Conservation (phyloP, 805 yeast species). For the Kluyveromyces aestuarii region DNA sequence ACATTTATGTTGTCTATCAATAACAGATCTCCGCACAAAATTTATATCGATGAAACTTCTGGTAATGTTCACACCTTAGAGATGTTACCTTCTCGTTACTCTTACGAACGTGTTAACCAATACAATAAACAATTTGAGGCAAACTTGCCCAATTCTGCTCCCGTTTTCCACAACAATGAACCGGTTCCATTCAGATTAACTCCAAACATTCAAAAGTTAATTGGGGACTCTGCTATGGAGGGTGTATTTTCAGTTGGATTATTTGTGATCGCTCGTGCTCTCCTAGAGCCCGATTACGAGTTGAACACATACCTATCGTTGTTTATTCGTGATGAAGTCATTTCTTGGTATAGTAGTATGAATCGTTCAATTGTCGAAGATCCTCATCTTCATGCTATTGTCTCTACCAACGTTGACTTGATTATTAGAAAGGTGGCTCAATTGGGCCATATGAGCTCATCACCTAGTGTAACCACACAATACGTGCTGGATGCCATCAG, state of each 20-base stretch:
- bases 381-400: slow-evolving; percentile 77
- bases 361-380: slow-evolving; percentile 80
- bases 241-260: slow-evolving; percentile 83
- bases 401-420: slow-evolving; percentile 76
- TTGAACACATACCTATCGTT: slow-evolving; percentile 85
- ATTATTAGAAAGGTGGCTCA: slow-evolving; percentile 72
- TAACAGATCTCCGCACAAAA: slow-evolving; percentile 88
- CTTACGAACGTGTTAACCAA: slow-evolving; percentile 35
- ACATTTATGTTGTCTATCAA: slow-evolving; percentile 93
- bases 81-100: slow-evolving; percentile 84
- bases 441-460: slow-evolving; percentile 53
- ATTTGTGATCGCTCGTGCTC: slow-evolving; percentile 76
- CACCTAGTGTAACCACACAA: slow-evolving; percentile 68
- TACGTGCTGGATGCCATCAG: slow-evolving; percentile 83
- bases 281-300: slow-evolving; percentile 87
- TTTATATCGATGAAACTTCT: slow-evolving; percentile 67
- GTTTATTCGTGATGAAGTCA: slow-evolving; percentile 91
- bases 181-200: slow-evolving; percentile 94
- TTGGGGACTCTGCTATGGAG: slow-evolving; percentile 90
- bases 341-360: slow-evolving; percentile 86
- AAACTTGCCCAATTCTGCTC: slow-evolving; percentile 40
- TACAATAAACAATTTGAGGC: slow-evolving; percentile 29
- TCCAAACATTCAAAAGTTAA: slow-evolving; percentile 87
- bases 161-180: slow-evolving; percentile 84
- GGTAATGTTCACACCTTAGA: slow-evolving; percentile 93